Base-by-base conservation (phyloP, 495 filamentous ascomycete genomes). In the Penicillium goetzii region DNA sequence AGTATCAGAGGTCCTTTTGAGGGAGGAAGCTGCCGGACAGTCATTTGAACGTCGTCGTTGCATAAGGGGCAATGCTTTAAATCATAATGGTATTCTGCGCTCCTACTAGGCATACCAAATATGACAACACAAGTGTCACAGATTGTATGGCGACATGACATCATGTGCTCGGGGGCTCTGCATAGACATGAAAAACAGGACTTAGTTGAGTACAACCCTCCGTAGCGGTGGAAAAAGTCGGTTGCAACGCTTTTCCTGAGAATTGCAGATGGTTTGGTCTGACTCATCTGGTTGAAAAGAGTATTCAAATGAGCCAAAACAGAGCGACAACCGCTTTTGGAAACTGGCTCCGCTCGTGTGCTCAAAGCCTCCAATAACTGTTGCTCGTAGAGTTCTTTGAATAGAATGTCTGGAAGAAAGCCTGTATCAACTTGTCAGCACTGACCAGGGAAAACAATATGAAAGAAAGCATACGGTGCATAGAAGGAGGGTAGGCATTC, bases 1-100 rank as follows among this genome's bases (percentile, higher is more conserved):
- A 89, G 77, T 40, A 87, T 71, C 25, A 86, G 72, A 4, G 78
- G 72, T 11, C 82, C 81, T 10, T 85, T 81, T 23, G 73, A 69
- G 10, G 69, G 68, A 12, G 81, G 85, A 12, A 71, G 58, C 45
- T 62, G 58, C 5, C 63, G 62, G 4, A 74, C 52, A 1, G 50
- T 67, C 3, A 66, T 6, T 12, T 69, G 80, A 33, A 78, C 70
- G 34, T 56, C 59, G 17, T 81, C 79, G 83, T 19, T 23, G 28
- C 23, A 17, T 19, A 57, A 17, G 6, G 62, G 55, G 40, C 63
- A 74, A 74, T 72, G 9, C 14, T 47, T 28, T 14, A 73, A 23
- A 0, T 61, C 60, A 15, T 58, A 58, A 43, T 62, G 56, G 51
- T 70, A 66, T 47, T 75, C 63, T 14, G 56, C 56, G 0, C 26